Conservation (phyloP, 345 rosid species). For the Salix arbutifolia region DNA sequence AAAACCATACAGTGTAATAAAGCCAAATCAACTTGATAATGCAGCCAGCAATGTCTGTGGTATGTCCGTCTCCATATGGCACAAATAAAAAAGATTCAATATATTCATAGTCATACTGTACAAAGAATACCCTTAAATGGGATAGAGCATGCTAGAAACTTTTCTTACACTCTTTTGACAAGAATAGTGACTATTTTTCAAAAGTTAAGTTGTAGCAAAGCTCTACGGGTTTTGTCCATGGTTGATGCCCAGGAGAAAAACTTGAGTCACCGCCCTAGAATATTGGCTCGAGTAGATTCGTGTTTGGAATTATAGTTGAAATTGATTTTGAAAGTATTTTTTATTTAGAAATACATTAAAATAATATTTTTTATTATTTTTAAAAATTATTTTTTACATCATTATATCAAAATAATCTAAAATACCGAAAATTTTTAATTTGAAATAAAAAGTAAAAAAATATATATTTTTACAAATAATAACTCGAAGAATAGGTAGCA, state of each 20-base stretch:
- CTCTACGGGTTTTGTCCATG: background rate
- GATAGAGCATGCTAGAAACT: constrained; percentile 7
- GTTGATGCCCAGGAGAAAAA: background rate
- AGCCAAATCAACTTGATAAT: background rate
- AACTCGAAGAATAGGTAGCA: constrained; percentile 1
- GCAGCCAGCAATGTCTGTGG: background rate
- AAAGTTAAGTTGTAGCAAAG: background rate
- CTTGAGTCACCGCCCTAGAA: background rate
- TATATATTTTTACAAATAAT: too few species aligned
- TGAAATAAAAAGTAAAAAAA: too few species aligned
- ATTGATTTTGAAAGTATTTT: fast-evolving
- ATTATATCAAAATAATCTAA: too few species aligned
- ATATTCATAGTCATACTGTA: constrained; percentile 4
- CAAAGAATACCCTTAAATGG: constrained; percentile 2
- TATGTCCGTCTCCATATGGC: background rate
- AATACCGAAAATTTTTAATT: fast-evolving
- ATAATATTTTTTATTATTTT: too few species aligned
- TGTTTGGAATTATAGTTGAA: too few species aligned
- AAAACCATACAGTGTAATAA: background rate
- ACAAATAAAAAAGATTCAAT: constrained; percentile 2
- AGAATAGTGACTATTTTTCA: background rate
- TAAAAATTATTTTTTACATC: fast-evolving
- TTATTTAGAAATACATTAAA: too few species aligned
- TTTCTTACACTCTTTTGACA: background rate
- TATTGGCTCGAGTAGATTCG: constrained; percentile 18